Conservation (phyloP, 2,329 filamentous ascomycete genomes). For the Ophiostoma pallidulum region DNA sequence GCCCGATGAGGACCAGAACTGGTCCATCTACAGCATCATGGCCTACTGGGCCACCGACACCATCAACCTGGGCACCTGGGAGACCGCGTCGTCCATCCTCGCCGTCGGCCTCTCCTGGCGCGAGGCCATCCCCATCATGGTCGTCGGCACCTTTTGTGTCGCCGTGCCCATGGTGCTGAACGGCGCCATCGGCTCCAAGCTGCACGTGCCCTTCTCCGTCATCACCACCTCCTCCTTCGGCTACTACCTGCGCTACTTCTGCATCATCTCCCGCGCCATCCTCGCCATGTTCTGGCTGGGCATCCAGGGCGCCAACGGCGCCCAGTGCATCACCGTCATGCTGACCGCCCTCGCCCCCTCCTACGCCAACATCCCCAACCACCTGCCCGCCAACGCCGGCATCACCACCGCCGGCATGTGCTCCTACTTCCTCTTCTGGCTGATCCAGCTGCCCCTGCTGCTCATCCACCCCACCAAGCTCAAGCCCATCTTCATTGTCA, state of each 20-base stretch:
- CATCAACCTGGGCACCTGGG: constrained; percentile 22
- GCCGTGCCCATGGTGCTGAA: constrained; percentile 43
- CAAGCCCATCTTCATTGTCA: constrained; percentile 35
- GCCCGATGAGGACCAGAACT: constrained; percentile 28
- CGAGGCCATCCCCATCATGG: constrained; percentile 41
- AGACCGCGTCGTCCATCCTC: constrained; percentile 19
- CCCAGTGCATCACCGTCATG: constrained; percentile 20
- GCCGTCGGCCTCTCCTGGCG: constrained; percentile 21
- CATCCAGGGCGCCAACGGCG: constrained; percentile 38
- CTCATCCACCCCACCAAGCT: constrained; percentile 17
- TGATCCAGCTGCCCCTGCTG: constrained; percentile 24
- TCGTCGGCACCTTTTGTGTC: constrained; percentile 52
- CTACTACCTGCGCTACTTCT: constrained; percentile 36
- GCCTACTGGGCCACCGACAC: constrained; percentile 22
- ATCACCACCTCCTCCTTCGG: constrained; percentile 36
- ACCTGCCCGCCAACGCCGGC: constrained; percentile 27
- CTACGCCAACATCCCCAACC: constrained; percentile 27
- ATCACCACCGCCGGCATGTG: constrained; percentile 31
- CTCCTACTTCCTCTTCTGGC: constrained; percentile 30
- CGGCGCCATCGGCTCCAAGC: constrained; percentile 35
- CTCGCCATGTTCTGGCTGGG: constrained; percentile 33
- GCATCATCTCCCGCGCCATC: constrained; percentile 30
- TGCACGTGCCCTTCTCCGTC: constrained; percentile 40
- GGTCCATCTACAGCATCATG: constrained; percentile 20
- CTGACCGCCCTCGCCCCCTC: constrained; percentile 26